Conservation (phyloP, 352 stramenopile species). For the Pythium rhizo-oryzae region DNA sequence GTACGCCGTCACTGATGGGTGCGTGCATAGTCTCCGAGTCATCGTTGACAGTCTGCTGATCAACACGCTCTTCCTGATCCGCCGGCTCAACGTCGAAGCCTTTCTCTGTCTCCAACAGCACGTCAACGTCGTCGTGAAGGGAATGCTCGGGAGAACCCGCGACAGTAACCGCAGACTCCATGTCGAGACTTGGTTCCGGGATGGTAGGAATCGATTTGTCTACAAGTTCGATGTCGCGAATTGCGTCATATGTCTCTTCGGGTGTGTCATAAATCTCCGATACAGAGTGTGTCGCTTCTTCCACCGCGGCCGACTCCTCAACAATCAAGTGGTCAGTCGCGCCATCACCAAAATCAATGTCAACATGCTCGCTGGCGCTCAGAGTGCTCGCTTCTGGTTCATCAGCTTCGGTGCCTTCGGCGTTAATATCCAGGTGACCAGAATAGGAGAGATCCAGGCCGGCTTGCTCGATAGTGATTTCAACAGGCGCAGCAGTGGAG, state of each 20-base stretch:
- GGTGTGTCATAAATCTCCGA: too few species aligned
- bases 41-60: too few species aligned
- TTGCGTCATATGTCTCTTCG: neutral
- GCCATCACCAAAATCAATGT: neutral
- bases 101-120: neutral
- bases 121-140: neutral
- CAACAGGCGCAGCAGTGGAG: neutral
- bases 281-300: neutral
- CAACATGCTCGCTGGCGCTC: neutral
- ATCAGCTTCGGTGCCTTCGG: neutral
- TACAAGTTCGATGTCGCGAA: neutral
- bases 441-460: slow-evolving; percentile 10
- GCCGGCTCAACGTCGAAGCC: neutral
- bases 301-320: neutral
- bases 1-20: neutral
- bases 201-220: neutral
- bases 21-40: neutral
- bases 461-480: slow-evolving; percentile 18
- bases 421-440: neutral
- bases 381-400: neutral
- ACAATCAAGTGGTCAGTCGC: neutral
- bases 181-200: too few species aligned
- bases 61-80: neutral
- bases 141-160: too few species aligned
- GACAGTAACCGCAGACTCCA: too few species aligned